A percentile compares a stretch with the other conserved stretches of the same genome.
Evolutionary conservation across 2,329 filamentous ascomycete genomes (phyloP).

Genomic region (Phyllosticta ampelicida): DNA sequence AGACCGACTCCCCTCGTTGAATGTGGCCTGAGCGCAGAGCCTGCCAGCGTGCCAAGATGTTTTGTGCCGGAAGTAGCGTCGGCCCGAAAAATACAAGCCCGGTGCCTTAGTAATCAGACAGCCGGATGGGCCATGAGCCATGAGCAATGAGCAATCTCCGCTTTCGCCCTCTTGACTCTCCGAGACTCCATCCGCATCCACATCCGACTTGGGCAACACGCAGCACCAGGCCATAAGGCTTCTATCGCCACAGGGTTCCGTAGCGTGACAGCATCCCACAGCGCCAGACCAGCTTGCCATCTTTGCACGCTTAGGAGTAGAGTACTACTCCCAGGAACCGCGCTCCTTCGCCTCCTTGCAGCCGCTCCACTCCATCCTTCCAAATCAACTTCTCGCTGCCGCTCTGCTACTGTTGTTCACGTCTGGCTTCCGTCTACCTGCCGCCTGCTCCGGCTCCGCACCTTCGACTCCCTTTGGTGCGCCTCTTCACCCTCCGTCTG

Average conservation of each 20-base stretch:
- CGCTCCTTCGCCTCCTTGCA: conserved; percentile 18
- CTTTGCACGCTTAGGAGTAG: conserved; percentile 22
- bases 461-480: conserved; percentile 8
- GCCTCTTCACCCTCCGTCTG: conserved; percentile 5
- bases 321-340: too few relatives aligned
- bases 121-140: too few relatives aligned
- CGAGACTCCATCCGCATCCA: background rate
- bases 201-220: background rate
- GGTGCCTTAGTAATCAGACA: too few relatives aligned
- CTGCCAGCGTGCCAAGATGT: too few relatives aligned
- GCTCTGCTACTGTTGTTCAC: too few relatives aligned
- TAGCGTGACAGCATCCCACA: background rate
- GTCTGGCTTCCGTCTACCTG: conserved; percentile 3
- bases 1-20: background rate
- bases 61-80: too few relatives aligned
- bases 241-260: conserved; percentile 1
- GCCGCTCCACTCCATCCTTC: background rate
- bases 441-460: conserved; percentile 11
- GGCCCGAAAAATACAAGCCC: too few relatives aligned
- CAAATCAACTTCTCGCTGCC: background rate
- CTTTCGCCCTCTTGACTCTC: background rate
- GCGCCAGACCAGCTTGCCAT: conserved; percentile 5
- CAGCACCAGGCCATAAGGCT: too few relatives aligned
- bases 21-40: too few relatives aligned
- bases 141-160: conserved; percentile 5